Base-by-base conservation (phyloP, 2,329 filamentous ascomycete species). In the Emergomyces africanus region DNA sequence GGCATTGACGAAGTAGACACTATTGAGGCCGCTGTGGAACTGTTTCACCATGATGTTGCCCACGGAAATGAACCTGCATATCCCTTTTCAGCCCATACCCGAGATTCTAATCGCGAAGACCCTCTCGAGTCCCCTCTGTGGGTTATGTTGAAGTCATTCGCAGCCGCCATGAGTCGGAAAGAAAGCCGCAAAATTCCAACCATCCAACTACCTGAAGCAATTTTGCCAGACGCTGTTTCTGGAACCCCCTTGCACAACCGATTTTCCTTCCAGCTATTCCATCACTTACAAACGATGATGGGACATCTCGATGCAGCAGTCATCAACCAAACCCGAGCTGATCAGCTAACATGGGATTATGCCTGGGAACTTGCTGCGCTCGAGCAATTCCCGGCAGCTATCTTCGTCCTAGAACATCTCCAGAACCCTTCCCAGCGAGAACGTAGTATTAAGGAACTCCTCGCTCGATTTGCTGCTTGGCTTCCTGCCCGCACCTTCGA, bases 221-320 rank as follows among this genome's bases (percentile, higher is more conserved):
- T 96, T 37, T 81, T 86, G 15, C 88, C 90, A 0, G 84, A 89
- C 66, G 89, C 89, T 63, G 83, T 88, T 0, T 87, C 88, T 61
- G 80, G 89, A 14, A 86, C 88, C 39, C 84, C 86, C 3, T 76
- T 95, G 55, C 85, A 91, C 64, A 83, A 85, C 64, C 83, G 90
- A 12, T 76, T 96, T 15, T 84, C 83, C 39, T 99, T 94, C 85
- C 91, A 96, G 71, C 80, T 99, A 15, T 85, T 88, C 59, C 85
- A 87, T 61, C 81, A 84, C 2, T 77, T 90, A 59, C 59, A 73
- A 70, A 58, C 78, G 73, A 35, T 67, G n/a, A 64, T 74, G 5
- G 72, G 72, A 8, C 66, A 65, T 78, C 77, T 60, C 77, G 78
- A 66, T 72, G 64, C 82, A 55, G 77, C 82, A 14, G 74, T 78